Base-by-base conservation (phyloP, 306 rosid genomes). In the Lathyrus tuberosus region DNA sequence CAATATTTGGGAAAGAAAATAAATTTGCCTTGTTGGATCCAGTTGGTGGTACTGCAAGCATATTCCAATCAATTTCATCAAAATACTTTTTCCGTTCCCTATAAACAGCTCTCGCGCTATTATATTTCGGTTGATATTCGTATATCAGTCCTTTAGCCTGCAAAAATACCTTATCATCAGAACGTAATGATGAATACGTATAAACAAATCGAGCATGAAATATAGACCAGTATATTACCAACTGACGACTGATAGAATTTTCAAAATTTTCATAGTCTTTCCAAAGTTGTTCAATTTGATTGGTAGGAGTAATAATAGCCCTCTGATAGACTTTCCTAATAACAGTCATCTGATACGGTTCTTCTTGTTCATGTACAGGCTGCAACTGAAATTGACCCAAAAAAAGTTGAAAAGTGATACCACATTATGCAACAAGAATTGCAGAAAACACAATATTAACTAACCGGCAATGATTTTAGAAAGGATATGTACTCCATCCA, bases 251-350 rank as follows among this genome's bases (percentile, higher is more conserved):
- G 48, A 93, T 95, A 40, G 98, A 93, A 71, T 86, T 93, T 84
- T 93, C 98, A 78, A 90, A 90, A 79, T 75, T 93, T 64, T 90
- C 97, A 62, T 93, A 93, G 14, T 93, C 98, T 80, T 78, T 90
- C 98, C 98, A 93, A 28, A 93, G 87, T 72, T 93, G 97, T 77
- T 93, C 98, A 73, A 87, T 84, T 81, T 93, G 93, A 85, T 93
- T 94, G 42, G 86, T 88, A 46, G 98, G 98, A 81, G 92, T 93
- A 81, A 93, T 74, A 80, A 93, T 81, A 72, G 98, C 97, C 73
- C 73, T 93, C 72, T 93, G 98, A 80, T 88, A 93, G 59, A 70
- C 88, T 82, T 90, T 93, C 69, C 98, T 76, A 31, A 90, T 81
- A 48, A 86, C 76, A 88, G 87, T 88, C 97, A 93, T 88, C 72